phyloP scores from a whole-genome alignment of 768 basidiomycete genomes.

The Boletus sensibilis region DNA sequence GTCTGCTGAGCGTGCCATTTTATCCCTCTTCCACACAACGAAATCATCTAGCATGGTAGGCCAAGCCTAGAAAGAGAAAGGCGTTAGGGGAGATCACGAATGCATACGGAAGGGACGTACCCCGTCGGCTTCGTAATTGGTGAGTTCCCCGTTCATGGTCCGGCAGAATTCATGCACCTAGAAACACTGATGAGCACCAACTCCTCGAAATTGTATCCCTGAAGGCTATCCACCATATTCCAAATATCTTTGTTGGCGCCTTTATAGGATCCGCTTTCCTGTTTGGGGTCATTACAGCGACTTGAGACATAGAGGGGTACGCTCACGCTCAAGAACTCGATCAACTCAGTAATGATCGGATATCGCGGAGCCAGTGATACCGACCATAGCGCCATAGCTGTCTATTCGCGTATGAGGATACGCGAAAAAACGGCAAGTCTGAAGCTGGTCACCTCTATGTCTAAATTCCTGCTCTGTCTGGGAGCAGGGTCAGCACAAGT shows the following conservation, averaged over 20 bases:
- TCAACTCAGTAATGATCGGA: conserved; percentile 61
- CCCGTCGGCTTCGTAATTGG: conserved; percentile 73
- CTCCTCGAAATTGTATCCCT: not conserved
- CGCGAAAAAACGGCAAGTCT: not conserved
- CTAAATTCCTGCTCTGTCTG: conserved; percentile 73
- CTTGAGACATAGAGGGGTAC: conserved; percentile 13
- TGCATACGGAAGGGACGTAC: conserved; percentile 41
- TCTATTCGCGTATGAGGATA: conserved; percentile 39
- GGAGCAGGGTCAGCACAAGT: conserved; percentile 4
- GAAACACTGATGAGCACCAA: not conserved
- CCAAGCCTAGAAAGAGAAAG: conserved; percentile 58
- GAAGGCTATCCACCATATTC: conserved; percentile 61
- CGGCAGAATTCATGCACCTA: conserved; percentile 79
- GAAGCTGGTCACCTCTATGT: conserved; percentile 64
- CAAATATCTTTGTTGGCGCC: conserved; percentile 84
- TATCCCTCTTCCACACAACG: conserved; percentile 58
- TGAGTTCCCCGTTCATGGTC: conserved; percentile 55
- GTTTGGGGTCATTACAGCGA: not conserved
- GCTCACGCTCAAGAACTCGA: conserved; percentile 62
- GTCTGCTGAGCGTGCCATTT: conserved; percentile 6
- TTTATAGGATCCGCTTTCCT: conserved; percentile 60
- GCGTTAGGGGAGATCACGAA: not conserved
- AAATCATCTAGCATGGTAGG: conserved; percentile 82
- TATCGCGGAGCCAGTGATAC: conserved; percentile 68
- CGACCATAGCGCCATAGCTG: conserved; percentile 72